Base-by-base conservation (phyloP, 208 protist genomes). In the Leishmania lainsoni region DNA sequence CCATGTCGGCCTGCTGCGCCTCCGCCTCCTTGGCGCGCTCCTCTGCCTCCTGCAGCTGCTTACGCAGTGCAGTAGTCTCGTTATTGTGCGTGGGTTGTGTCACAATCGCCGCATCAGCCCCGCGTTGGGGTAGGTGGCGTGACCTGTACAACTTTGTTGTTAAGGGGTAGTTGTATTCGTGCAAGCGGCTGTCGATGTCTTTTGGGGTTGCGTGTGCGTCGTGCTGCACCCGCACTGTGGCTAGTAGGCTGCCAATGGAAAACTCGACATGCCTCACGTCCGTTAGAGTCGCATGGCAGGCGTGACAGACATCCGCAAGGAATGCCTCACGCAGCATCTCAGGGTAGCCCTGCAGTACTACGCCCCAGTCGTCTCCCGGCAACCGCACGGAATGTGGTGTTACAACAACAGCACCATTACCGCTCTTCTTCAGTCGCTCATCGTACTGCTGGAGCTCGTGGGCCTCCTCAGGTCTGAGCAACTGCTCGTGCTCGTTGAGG, bases 21-120 rank as follows among this genome's bases (percentile, higher is more conserved):
- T 8, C 51, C 3, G 51, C 3, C 12, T 86, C 78, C 20, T 68
- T 4, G 51, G 51, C 4, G 51, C 8, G 12, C 51, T 12, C 12
- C 51, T 8, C 51, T 0, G 51, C 3, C 12, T 86, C 78, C 20
- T 68, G 56, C 29, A 90, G 83, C 61, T 82, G 79, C 76, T 84
- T 54, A 16, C 73, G 2, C 14, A 9, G 54, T 5, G 54, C 10
- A 59, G 54, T 17, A 3, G 59, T 17, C 10, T n/a, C 9, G 35
- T 16, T n/a, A 35, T 10, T n/a, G 0, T 65, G 10, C 59, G 59
- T 9, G n/a, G n/a, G n/a, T n/a, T 35, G 59, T 3, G n/a, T 32
- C 59, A n/a, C 59, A 35, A 65, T n/a, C 59, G 59, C 59, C 22
- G 59, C 59, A 35, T 65, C 59, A 35, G 59, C n/a, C 8, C 59